phyloP scores from a whole-genome alignment of 148 eudicot species.

The Spergularia marina region DNA sequence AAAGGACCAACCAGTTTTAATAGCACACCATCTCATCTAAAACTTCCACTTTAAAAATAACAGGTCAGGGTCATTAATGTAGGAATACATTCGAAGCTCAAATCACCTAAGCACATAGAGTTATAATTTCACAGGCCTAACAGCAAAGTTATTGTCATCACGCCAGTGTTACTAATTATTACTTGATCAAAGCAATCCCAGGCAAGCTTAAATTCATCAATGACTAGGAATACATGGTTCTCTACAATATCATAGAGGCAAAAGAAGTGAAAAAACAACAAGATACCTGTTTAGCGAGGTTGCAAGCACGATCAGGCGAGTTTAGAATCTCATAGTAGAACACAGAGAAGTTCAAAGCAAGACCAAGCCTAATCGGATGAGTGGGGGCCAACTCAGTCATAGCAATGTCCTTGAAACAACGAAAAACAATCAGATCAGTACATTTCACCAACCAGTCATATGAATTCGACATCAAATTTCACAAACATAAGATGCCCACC shows the following conservation, averaged over 20 bases:
- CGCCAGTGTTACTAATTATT: neutral
- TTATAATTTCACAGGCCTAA: neutral
- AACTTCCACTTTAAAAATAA: neutral
- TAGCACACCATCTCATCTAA: neutral
- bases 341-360: constrained; percentile 85
- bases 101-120: neutral
- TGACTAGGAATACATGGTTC: neutral
- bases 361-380: constrained; percentile 90
- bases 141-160: neutral
- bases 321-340: constrained; percentile 81
- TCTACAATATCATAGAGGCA: neutral
- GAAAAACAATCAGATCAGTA: constrained; percentile 8
- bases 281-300: constrained; percentile 73
- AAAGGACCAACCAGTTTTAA: neutral
- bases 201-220: neutral
- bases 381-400: constrained; percentile 71
- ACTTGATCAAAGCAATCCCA: neutral
- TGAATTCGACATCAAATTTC: neutral
- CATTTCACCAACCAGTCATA: neutral
- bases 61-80: neutral
- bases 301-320: constrained; percentile 86
- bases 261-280: neutral
- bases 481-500: constrained; percentile 31
- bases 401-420: constrained; percentile 61
- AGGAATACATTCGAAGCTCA: neutral